These are phyloP conservation scores for Quercus robur DNA, from an alignment of 306 rosid species.

Conservation along the genomic window DNA sequence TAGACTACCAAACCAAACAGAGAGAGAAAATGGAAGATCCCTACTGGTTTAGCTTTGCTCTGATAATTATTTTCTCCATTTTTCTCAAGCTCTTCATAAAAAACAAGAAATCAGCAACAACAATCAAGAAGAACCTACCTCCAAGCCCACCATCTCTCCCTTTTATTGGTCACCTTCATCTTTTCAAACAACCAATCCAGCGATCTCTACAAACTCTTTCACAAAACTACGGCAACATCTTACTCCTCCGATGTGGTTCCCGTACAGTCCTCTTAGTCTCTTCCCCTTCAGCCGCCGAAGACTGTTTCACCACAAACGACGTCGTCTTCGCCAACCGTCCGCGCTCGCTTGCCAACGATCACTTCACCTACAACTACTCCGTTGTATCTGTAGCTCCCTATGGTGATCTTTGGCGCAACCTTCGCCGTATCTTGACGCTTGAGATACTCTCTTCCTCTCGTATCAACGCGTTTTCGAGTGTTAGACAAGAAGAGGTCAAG, in stretches of 20 bases:
- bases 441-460: too few relatives aligned
- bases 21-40: neutral
- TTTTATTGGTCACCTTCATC: conserved; percentile 41
- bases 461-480: too few relatives aligned
- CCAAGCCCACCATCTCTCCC: conserved; percentile 28
- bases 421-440: neutral
- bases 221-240: neutral
- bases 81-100: neutral
- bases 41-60: neutral
- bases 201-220: neutral
- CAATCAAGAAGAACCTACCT: conserved; percentile 11
- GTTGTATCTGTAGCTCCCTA: conserved; percentile 2
- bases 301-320: conserved; percentile 34
- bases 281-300: conserved; percentile 15
- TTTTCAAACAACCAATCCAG: conserved; percentile 26
- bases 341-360: conserved; percentile 6
- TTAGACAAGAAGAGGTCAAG: too few relatives aligned
- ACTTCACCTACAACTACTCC: conserved; percentile 18
- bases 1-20: too few relatives aligned
- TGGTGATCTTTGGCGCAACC: conserved; percentile 29
- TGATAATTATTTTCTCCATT: neutral
- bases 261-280: conserved; percentile 17
- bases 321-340: conserved; percentile 32
- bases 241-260: conserved; percentile 14
- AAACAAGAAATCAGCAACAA: neutral